Evolutionary conservation across 1,139 yeast species (phyloP).

Genomic region (Pichia sp.): DNA sequence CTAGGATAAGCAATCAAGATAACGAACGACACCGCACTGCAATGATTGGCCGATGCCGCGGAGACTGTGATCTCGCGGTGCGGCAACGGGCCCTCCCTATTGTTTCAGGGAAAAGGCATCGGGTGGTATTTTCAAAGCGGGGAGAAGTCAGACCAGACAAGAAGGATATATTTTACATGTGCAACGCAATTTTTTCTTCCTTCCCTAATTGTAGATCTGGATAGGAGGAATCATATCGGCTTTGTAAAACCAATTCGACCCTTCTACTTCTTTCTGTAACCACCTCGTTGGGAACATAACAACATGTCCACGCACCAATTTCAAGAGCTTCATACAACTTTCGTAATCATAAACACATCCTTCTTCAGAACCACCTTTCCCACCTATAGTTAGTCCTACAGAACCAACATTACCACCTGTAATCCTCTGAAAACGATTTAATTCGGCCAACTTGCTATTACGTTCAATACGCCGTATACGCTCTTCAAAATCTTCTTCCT

Average conservation of each 20-base stretch:
- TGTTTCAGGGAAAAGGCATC: no score
- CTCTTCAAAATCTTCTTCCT: slow-evolving; percentile 11
- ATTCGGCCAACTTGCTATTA: slow-evolving; percentile 23
- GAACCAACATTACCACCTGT: not conserved
- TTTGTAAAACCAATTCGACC: slow-evolving; percentile 91
- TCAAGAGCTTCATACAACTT: slow-evolving; percentile 67
- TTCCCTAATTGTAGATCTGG: slow-evolving; percentile 84
- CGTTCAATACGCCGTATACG: slow-evolving; percentile 16
- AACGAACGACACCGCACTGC: no score
- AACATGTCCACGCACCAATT: slow-evolving; percentile 78
- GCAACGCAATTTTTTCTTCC: no score
- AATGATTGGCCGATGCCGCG: not conserved
- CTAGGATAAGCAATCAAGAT: no score
- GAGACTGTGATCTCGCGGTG: no score
- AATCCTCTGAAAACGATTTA: slow-evolving; percentile 22
- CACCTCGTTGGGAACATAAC: slow-evolving; percentile 89
- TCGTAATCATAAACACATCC: slow-evolving; percentile 56
- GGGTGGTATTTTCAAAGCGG: no score
- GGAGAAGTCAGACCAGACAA: not conserved
- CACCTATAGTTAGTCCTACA: slow-evolving; percentile 5
- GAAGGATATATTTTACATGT: no score
- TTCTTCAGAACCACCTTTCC: slow-evolving; percentile 7
- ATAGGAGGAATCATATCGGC: slow-evolving; percentile 93
- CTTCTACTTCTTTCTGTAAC: slow-evolving; percentile 78
- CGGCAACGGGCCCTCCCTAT: no score